Evolutionary conservation across 2,329 filamentous ascomycete species (phyloP).

Genomic region (Penicillium verrucosum): DNA sequence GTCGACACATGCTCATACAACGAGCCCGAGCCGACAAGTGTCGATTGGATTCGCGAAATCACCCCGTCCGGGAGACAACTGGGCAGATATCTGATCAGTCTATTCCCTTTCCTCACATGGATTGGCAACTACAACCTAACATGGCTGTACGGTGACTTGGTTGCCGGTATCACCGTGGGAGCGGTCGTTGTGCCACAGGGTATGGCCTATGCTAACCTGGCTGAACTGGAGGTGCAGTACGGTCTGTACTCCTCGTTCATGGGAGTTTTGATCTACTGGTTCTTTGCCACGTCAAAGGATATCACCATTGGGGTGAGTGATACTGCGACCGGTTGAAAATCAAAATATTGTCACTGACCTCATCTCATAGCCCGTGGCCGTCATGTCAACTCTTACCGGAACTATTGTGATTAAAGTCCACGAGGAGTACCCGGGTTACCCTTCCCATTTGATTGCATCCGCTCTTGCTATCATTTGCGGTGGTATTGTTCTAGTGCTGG

Average conservation of each 20-base stretch:
- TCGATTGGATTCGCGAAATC: conserved; percentile 67
- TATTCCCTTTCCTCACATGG: conserved; percentile 92
- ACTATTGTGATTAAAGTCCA: conserved; percentile 69
- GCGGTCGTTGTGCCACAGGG: conserved; percentile 89
- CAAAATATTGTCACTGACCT: neutral
- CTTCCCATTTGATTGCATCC: conserved; percentile 67
- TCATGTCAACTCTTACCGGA: conserved; percentile 88
- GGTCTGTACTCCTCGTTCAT: conserved; percentile 95
- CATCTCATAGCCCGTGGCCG: conserved; percentile 75
- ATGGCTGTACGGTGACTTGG: conserved; percentile 85
- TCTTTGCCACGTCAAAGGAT: conserved; percentile 97
- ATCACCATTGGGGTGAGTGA: conserved; percentile 64
- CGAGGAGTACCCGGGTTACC: conserved; percentile 53
- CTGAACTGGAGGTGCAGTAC: conserved; percentile 74
- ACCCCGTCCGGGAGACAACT: conserved; percentile 58
- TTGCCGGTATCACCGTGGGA: conserved; percentile 78
- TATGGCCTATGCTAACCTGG: conserved; percentile 90
- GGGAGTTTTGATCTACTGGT: conserved; percentile 92
- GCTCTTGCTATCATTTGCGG: conserved; percentile 75
- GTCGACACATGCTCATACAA: conserved; percentile 78
- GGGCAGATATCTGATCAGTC: conserved; percentile 59
- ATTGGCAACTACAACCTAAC: conserved; percentile 81
- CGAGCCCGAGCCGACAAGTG: conserved; percentile 72
- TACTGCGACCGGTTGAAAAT: neutral
- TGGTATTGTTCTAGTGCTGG: conserved; percentile 72